These are phyloP conservation scores for Thermomyces lanuginosus DNA, from an alignment of 2,329 filamentous ascomycete genomes.

Conservation along the genomic window DNA sequence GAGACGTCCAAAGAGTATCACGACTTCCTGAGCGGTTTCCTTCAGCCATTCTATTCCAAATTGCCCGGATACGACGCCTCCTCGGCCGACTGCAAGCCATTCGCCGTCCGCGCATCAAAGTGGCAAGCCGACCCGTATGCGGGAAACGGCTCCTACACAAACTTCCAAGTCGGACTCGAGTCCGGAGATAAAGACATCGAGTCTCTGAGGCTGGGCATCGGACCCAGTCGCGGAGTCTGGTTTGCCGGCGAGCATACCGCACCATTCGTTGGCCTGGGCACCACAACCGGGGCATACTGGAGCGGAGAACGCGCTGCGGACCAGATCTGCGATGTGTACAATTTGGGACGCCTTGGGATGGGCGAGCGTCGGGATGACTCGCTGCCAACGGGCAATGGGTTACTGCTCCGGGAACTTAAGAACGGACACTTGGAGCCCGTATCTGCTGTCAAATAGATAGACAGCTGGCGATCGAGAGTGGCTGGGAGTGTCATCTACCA, in stretches of 20 bases:
- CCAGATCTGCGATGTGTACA: constrained; percentile 27
- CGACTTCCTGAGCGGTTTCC: constrained; percentile 46
- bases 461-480: no score
- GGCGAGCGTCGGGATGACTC: constrained; percentile 15
- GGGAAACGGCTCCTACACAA: constrained; percentile 67
- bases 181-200: constrained; percentile 58
- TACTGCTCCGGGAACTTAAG: no score
- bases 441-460: no score
- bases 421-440: no score
- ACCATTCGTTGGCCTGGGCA: constrained; percentile 76
- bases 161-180: constrained; percentile 63
- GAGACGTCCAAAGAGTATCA: constrained; percentile 34
- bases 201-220: constrained; percentile 35
- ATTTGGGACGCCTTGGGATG: constrained; percentile 12
- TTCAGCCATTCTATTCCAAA: constrained; percentile 60
- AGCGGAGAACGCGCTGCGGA: constrained; percentile 63
- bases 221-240: constrained; percentile 51
- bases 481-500: no score
- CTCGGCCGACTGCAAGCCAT: constrained; percentile 44
- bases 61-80: constrained; percentile 49
- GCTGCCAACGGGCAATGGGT: constrained; percentile 13
- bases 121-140: constrained; percentile 69
- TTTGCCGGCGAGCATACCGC: constrained; percentile 81
- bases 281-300: constrained; percentile 82
- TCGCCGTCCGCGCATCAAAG: constrained; percentile 49